phyloP scores from a whole-genome alignment of 352 stramenopile species.

The Phytopythium delawarense region DNA sequence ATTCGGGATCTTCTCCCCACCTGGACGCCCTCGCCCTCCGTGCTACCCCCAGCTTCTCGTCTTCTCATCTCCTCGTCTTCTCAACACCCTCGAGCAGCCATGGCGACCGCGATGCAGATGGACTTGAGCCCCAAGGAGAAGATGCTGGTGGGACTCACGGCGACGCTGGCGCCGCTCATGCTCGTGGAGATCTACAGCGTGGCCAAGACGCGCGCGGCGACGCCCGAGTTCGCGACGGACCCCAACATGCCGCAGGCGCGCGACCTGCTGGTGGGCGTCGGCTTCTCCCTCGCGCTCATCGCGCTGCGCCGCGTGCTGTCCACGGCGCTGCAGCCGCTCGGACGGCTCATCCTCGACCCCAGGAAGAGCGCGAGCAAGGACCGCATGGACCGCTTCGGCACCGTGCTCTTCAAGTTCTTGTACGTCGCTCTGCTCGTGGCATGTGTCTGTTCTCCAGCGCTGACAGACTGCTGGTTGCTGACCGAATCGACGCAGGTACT shows the following conservation, averaged over 20 bases:
- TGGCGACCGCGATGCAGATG: constrained; percentile 34
- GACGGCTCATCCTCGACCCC: constrained; percentile 17
- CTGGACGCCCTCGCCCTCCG: not conserved
- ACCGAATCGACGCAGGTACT: constrained; percentile 17
- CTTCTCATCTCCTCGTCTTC: not conserved
- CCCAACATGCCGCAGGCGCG: constrained; percentile 28
- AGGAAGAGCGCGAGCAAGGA: constrained; percentile 19
- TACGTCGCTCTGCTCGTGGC: constrained; percentile 9
- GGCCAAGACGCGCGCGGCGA: constrained; percentile 22
- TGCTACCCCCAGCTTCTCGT: not conserved
- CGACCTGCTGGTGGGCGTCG: constrained; percentile 25
- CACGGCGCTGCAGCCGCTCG: constrained; percentile 18
- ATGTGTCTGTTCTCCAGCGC: not conserved
- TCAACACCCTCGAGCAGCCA: constrained; percentile 8
- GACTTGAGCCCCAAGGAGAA: constrained; percentile 30
- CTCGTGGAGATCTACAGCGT: constrained; percentile 27
- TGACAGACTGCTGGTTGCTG: too few relatives aligned
- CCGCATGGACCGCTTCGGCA: constrained; percentile 29
- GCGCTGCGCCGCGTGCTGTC: constrained; percentile 20
- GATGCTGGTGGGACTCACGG: constrained; percentile 25
- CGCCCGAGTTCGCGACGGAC: constrained; percentile 21
- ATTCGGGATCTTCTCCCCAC: not conserved
- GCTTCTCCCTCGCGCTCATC: constrained; percentile 25
- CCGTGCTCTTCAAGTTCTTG: constrained; percentile 34
- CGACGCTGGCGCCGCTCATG: constrained; percentile 22